Conservation (phyloP, 257 asterid genomes). For the Apocynum venetum region DNA sequence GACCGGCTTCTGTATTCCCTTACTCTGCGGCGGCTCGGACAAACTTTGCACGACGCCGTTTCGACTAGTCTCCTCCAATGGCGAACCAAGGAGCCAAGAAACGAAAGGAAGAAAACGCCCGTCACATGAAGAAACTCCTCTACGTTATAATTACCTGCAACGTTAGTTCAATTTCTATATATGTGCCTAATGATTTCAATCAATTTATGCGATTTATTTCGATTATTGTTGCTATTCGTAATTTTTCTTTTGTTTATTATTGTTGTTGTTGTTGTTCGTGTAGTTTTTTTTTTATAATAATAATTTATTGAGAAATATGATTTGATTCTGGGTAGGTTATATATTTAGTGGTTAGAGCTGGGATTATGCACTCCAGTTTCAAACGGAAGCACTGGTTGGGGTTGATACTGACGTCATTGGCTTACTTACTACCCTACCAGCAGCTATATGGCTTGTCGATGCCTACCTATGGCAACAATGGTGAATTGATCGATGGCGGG, state of each 20-base stretch:
- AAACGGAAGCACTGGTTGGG: conserved; percentile 80
- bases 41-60: conserved; percentile 4
- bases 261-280: not conserved
- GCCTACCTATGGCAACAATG: conserved; percentile 56
- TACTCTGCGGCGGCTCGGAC: not conserved
- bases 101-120: conserved; percentile 80
- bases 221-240: not conserved
- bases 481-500: conserved; percentile 92
- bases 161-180: conserved; percentile 28
- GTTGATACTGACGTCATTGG: conserved; percentile 63
- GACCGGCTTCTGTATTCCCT: not conserved
- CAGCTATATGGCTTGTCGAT: conserved; percentile 78
- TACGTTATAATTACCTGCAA: conserved; percentile 67
- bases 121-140: conserved; percentile 70
- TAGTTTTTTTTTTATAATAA: not conserved
- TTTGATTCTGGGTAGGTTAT: conserved; percentile 39
- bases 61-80: conserved; percentile 27
- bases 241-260: not conserved
- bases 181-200: not conserved
- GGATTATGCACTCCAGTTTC: conserved; percentile 74
- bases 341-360: conserved; percentile 64
- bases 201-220: not conserved
- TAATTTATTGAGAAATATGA: not conserved
- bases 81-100: conserved; percentile 99
- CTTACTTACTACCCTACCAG: conserved; percentile 74